phyloP scores from a whole-genome alignment of 192 early-diverging fungal genomes.

The Backusella sp. region DNA sequence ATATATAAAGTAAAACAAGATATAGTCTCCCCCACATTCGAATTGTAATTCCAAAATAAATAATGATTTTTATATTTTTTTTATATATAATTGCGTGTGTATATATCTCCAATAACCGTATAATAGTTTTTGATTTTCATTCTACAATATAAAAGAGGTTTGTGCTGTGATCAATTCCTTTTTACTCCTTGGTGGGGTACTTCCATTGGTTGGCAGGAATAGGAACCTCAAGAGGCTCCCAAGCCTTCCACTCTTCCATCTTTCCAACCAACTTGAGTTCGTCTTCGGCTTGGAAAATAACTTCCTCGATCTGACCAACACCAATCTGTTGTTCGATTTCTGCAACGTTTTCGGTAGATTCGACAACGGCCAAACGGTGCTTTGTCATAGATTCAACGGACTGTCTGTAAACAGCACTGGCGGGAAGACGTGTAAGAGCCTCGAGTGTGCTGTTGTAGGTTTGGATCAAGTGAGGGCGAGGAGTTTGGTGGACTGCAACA shows the following conservation, averaged over 20 bases:
- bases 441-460: constrained; percentile 81
- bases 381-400: constrained; percentile 73
- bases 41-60: background rate
- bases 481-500: constrained; percentile 80
- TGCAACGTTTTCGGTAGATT: constrained; percentile 67
- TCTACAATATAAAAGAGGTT: constrained; percentile 3
- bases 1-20: no score
- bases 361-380: constrained; percentile 74
- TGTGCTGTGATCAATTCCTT: background rate
- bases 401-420: constrained; percentile 78
- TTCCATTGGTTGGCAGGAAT: constrained; percentile 85
- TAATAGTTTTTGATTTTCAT: background rate
- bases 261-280: constrained; percentile 80
- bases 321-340: constrained; percentile 78
- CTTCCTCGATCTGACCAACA: constrained; percentile 90
- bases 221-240: constrained; percentile 73
- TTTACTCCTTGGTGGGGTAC: constrained; percentile 37
- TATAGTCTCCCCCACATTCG: background rate
- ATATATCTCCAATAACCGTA: background rate
- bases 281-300: constrained; percentile 84
- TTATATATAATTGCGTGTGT: background rate
- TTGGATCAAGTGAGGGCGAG: constrained; percentile 81
- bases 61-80: background rate
- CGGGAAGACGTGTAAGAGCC: constrained; percentile 70
- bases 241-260: constrained; percentile 87